Evolutionary conservation across 2,329 filamentous ascomycete species (phyloP).

Genomic region (Aspergillus sp.): DNA sequence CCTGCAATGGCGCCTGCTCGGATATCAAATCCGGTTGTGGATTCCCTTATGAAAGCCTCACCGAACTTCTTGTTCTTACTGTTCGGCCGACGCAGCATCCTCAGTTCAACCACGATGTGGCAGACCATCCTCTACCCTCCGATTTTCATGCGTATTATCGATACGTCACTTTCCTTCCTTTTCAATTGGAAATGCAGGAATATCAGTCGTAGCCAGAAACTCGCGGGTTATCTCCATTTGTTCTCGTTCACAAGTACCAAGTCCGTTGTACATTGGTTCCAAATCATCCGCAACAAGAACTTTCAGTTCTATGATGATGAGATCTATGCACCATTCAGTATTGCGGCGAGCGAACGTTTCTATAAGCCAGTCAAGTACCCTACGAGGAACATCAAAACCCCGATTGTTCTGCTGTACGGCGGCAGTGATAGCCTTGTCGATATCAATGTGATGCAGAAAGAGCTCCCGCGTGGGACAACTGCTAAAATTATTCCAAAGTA

Average conservation of each 20-base stretch:
- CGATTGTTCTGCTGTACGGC: constrained; percentile 89
- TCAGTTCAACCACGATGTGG: constrained; percentile 95
- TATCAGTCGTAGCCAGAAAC: constrained; percentile 82
- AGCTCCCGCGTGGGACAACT: constrained; percentile 80
- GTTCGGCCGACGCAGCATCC: constrained; percentile 86
- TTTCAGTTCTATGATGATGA: constrained; percentile 99
- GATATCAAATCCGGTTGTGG: constrained; percentile 83
- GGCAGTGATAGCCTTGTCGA: constrained; percentile 92
- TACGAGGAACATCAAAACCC: constrained; percentile 94
- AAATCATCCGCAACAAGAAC: constrained; percentile 92
- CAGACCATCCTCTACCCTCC: constrained; percentile 93
- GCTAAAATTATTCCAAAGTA: constrained; percentile 88
- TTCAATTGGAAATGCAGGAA: constrained; percentile 89
- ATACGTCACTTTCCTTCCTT: constrained; percentile 75
- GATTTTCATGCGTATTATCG: constrained; percentile 85
- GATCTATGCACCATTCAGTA: constrained; percentile 71
- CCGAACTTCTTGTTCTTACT: constrained; percentile 89
- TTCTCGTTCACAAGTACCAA: constrained; percentile 98
- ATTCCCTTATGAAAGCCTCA: constrained; percentile 89
- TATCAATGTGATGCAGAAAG: constrained; percentile 86
- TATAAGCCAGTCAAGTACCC: constrained; percentile 97
- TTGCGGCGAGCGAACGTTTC: constrained; percentile 74
- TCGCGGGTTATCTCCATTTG: constrained; percentile 91
- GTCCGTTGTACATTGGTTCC: constrained; percentile 98
- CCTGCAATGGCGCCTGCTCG: constrained; percentile 96